Evolutionary conservation across 768 basidiomycete species (phyloP), one percentile per base, ranked within the genome.

Genomic region (Russula lepida): DNA sequence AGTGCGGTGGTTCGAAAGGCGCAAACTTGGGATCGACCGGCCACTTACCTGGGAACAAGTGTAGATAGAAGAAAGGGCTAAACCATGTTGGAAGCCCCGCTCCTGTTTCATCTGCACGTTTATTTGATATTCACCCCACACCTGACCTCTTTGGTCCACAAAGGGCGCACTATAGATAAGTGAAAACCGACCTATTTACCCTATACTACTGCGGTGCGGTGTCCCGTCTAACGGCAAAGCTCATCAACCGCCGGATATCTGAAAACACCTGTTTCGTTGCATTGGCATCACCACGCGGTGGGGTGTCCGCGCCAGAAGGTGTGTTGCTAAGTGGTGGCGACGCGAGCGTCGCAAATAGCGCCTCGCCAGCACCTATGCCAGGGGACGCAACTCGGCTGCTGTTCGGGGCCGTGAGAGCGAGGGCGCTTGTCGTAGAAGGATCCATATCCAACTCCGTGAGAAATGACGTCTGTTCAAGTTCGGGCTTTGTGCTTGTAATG

Each of bases 391-490:
- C 78, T 25, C 83, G 78, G 65, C 85, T 88, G 1, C 79, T 79
- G 15, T 80, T 81, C 0, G 89, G 88, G 66, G 86, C 88, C 6
- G 83, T 75, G 19, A 86, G 74, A 46, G 77, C 79, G 74, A 51
- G 77, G 71, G 62, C 78, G 75, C 13, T 74, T 2, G 78, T 73
- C 21, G 75, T 71, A 0, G 83, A 75, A 1, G 94, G 93, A 65
- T 98, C 95, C 97, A 99, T 99, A 72, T 99, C 97, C 33, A 99
- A 80, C 0, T 86, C 81, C 0, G 93, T 88, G 33, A 99, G 82
- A 80, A 99, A 98, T 0, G 97, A 98, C 0, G 89, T 88, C 71
- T 82, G 86, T 63, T 90, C 84, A 15, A 99, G 79, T 56, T 98
- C 93, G 28, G 84, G 81, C 70, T 92, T 91, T 5, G 90, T 94